These are phyloP conservation scores for Phanerochaete sordida DNA, from an alignment of 768 basidiomycete genomes.

Conservation along the genomic window DNA sequence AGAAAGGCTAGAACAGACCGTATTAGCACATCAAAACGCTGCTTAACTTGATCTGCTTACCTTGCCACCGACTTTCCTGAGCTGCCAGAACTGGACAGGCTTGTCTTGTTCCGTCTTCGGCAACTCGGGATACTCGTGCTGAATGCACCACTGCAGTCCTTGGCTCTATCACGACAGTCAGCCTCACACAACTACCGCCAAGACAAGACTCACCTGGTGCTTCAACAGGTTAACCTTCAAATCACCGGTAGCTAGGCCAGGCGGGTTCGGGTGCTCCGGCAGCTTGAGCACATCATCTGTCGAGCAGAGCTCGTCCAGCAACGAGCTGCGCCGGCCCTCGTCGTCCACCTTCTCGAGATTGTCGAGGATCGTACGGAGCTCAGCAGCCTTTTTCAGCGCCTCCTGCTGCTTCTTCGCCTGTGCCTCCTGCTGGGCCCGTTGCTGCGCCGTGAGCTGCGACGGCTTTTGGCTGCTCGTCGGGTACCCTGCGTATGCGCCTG, in stretches of 20 bases:
- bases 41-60: conserved; percentile 30
- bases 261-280: conserved; percentile 69
- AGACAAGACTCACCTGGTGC: conserved; percentile 63
- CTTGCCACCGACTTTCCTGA: conserved; percentile 51
- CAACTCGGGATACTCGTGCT: conserved; percentile 72
- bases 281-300: conserved; percentile 69
- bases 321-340: conserved; percentile 63
- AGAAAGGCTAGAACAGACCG: conserved; percentile 27
- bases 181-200: background rate
- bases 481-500: background rate
- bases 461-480: background rate
- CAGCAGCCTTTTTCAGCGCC: conserved; percentile 55
- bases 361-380: conserved; percentile 61
- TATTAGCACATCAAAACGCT: background rate
- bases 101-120: conserved; percentile 64
- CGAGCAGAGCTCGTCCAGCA: conserved; percentile 67
- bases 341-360: conserved; percentile 76
- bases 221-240: conserved; percentile 71
- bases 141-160: conserved; percentile 84
- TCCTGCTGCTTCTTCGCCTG: conserved; percentile 43
- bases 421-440: conserved; percentile 33
- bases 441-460: conserved; percentile 13
- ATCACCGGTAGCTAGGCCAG: conserved; percentile 62
- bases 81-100: conserved; percentile 90
- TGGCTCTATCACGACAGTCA: conserved; percentile 49